phyloP scores from a whole-genome alignment of 768 basidiomycete species.

The Tricholoma sp. region DNA sequence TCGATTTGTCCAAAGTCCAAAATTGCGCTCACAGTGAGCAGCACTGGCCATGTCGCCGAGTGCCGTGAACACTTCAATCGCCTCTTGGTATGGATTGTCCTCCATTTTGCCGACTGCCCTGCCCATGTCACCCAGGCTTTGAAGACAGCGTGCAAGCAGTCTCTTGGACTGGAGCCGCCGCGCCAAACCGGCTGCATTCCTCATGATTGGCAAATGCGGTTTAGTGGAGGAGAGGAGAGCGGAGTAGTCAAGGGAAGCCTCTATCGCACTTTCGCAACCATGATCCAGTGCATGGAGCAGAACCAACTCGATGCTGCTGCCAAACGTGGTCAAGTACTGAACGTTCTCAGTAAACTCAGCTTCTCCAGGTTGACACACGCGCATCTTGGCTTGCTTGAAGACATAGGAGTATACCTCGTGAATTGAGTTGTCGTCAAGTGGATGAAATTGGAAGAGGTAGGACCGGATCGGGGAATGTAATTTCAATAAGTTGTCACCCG shows the following conservation, averaged over 20 bases:
- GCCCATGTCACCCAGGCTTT: neutral
- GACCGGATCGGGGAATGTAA: neutral
- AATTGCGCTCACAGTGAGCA: too few species aligned
- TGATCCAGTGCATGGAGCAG: too few species aligned
- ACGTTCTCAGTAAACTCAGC: neutral
- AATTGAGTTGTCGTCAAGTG: conserved; percentile 6
- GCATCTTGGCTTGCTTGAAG: conserved; percentile 8
- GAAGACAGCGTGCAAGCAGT: conserved; percentile 8
- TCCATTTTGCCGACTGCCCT: too few species aligned
- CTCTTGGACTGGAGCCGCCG: neutral
- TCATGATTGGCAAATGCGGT: too few species aligned
- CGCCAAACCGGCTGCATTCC: neutral
- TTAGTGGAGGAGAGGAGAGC: too few species aligned
- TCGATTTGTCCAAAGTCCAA: too few species aligned
- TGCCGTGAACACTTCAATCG: too few species aligned
- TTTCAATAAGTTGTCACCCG: neutral
- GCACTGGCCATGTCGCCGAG: too few species aligned
- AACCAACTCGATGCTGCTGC: neutral
- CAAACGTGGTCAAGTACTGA: neutral
- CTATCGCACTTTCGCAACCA: too few species aligned
- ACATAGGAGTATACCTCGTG: conserved; percentile 7
- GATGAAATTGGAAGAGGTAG: neutral
- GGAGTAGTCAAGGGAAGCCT: too few species aligned
- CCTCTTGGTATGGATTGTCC: too few species aligned
- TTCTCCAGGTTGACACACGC: conserved; percentile 3